These are phyloP conservation scores for Salvia miltiorrhiza DNA, from an alignment of 257 asterid genomes.

Conservation along the genomic window DNA sequence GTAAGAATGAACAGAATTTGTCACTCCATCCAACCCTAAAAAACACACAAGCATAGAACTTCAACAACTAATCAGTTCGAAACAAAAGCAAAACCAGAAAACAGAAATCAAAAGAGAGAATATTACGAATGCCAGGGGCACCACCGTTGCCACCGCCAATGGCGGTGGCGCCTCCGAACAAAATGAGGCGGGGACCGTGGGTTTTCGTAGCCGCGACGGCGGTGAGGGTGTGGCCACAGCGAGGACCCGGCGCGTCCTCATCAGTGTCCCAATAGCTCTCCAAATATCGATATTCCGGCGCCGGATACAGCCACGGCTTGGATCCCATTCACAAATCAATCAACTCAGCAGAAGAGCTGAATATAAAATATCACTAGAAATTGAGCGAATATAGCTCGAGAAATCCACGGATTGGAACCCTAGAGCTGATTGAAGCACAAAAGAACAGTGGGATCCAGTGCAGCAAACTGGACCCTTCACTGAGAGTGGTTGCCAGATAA, in stretches of 20 bases:
- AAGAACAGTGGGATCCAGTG: constrained; percentile 32
- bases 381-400: background rate
- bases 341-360: constrained; percentile 6
- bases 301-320: constrained; percentile 65
- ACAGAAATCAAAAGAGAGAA: background rate
- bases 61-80: background rate
- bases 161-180: constrained; percentile 98
- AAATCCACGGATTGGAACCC: constrained; percentile 20
- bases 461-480: constrained; percentile 26
- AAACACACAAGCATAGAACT: constrained; percentile 6
- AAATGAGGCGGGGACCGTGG: constrained; percentile 88
- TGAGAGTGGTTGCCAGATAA: constrained; percentile 36
- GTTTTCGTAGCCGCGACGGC: constrained; percentile 87
- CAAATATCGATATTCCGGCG: constrained; percentile 52
- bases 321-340: constrained; percentile 48
- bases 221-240: constrained; percentile 91
- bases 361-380: background rate
- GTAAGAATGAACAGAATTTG: constrained; percentile 80
- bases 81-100: background rate
- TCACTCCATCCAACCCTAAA: constrained; percentile 94
- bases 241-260: constrained; percentile 98
- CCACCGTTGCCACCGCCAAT: constrained; percentile 88
- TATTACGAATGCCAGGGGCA: constrained; percentile 83
- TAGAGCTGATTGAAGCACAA: constrained; percentile 18
- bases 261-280: constrained; percentile 86